These are phyloP conservation scores for Geum urbanum DNA, from an alignment of 306 rosid species.

Conservation along the genomic window DNA sequence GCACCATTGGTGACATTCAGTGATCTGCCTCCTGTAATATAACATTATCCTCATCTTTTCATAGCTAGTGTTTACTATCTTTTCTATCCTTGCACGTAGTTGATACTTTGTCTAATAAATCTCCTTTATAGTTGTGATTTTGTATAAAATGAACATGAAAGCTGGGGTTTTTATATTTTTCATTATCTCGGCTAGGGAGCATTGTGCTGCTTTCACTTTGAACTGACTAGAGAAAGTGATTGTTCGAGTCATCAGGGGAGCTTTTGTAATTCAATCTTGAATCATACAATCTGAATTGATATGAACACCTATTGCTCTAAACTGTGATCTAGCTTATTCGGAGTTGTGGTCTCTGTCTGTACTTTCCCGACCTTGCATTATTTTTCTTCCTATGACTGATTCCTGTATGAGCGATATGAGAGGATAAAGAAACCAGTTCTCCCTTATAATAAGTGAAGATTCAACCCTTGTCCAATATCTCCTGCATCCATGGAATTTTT, in stretches of 20 bases:
- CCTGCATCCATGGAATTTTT: neutral
- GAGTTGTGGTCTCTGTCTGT: too few species aligned
- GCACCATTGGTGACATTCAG: neutral
- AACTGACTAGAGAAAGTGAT: neutral
- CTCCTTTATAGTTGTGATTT: too few species aligned
- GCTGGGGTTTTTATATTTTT: neutral
- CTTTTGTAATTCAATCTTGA: neutral
- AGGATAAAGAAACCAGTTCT: too few species aligned
- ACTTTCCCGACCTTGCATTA: too few species aligned
- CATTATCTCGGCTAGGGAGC: neutral
- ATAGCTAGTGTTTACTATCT: neutral
- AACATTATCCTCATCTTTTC: neutral
- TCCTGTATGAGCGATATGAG: too few species aligned
- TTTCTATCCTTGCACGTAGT: neutral
- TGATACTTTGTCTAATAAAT: neutral
- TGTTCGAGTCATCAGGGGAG: neutral
- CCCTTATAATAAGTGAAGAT: neutral
- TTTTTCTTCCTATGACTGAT: too few species aligned
- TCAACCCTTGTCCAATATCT: neutral
- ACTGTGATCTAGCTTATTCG: neutral
- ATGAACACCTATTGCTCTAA: constrained; percentile 4
- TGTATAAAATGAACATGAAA: neutral
- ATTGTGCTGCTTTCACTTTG: neutral
- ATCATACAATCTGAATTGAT: neutral
- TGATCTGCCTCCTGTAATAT: neutral